These are phyloP conservation scores for Floccularia luteovirens DNA, from an alignment of 768 basidiomycete genomes.

Conservation along the genomic window DNA sequence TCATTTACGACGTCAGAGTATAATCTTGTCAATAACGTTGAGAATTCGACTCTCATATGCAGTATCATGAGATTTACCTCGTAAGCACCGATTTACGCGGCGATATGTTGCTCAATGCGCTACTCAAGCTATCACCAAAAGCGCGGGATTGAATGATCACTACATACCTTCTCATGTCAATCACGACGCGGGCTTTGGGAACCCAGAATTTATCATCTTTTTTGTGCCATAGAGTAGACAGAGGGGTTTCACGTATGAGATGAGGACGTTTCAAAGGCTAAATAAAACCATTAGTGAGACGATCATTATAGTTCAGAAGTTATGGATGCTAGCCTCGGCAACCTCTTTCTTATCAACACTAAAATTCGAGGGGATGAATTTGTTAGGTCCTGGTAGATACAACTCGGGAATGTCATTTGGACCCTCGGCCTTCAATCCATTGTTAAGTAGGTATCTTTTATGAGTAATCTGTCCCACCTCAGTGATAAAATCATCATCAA, in stretches of 20 bases:
- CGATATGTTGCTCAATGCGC: constrained; percentile 51
- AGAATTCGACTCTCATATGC: background rate
- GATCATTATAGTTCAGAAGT: constrained; percentile 1
- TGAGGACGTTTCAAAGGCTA: constrained; percentile 73
- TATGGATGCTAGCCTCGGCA: constrained; percentile 41
- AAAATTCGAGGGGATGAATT: constrained; percentile 85
- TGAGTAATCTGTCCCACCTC: constrained; percentile 24
- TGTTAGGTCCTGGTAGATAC: constrained; percentile 76
- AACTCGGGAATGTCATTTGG: constrained; percentile 63
- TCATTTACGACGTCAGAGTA: constrained; percentile 85
- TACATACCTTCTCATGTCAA: constrained; percentile 68
- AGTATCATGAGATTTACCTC: constrained; percentile 15
- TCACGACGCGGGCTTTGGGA: constrained; percentile 73
- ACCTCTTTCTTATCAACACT: constrained; percentile 74
- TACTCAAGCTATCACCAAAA: constrained; percentile 14
- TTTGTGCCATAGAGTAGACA: constrained; percentile 89
- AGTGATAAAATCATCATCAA: constrained; percentile 55
- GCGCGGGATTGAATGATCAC: background rate
- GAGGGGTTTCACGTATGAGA: constrained; percentile 63
- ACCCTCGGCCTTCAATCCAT: constrained; percentile 43
- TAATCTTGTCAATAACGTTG: constrained; percentile 36
- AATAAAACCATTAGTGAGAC: constrained; percentile 3
- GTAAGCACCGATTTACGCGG: constrained; percentile 70
- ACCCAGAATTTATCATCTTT: constrained; percentile 97
- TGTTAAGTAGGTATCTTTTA: constrained; percentile 2